Percentiles rank a stretch among this genome's conserved stretches.
Conservation (phyloP, 192 early-diverging fungal species). For the Ambispora gerdemannii region DNA sequence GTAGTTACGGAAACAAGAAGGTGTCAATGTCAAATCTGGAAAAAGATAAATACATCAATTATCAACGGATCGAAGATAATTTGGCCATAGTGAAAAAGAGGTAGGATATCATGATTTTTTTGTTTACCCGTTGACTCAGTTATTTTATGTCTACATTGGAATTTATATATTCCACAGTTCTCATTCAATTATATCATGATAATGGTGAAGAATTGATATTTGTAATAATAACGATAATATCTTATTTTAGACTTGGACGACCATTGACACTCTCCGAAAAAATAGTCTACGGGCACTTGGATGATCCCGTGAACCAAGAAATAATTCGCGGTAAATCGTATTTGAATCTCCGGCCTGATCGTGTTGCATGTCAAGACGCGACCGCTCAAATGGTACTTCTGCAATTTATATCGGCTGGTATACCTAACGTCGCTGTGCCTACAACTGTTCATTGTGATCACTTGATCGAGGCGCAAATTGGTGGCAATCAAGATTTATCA, state of each 20-base stretch:
- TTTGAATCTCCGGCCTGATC: constrained; percentile 95
- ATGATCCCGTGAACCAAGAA: constrained; percentile 92
- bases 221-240: background rate
- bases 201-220: background rate
- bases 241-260: constrained; percentile 67
- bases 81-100: constrained; percentile 89
- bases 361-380: constrained; percentile 98
- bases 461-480: constrained; percentile 89
- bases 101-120: too few relatives aligned
- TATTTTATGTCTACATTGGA: too few relatives aligned
- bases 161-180: background rate
- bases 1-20: constrained; percentile 46
- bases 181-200: background rate
- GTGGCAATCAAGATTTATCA: constrained; percentile 77
- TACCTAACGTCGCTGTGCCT: constrained; percentile 84
- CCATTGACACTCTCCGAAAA: constrained; percentile 96
- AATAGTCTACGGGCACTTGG: constrained; percentile 97
- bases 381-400: constrained; percentile 97
- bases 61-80: constrained; percentile 94
- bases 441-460: constrained; percentile 97
- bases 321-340: constrained; percentile 90
- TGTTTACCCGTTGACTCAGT: too few relatives aligned
- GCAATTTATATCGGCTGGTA: constrained; percentile 95
- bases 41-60: constrained; percentile 94
- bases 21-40: constrained; percentile 92